Base-by-base conservation (phyloP, 2,329 filamentous ascomycete genomes). In the Escovopsis sp. region DNA sequence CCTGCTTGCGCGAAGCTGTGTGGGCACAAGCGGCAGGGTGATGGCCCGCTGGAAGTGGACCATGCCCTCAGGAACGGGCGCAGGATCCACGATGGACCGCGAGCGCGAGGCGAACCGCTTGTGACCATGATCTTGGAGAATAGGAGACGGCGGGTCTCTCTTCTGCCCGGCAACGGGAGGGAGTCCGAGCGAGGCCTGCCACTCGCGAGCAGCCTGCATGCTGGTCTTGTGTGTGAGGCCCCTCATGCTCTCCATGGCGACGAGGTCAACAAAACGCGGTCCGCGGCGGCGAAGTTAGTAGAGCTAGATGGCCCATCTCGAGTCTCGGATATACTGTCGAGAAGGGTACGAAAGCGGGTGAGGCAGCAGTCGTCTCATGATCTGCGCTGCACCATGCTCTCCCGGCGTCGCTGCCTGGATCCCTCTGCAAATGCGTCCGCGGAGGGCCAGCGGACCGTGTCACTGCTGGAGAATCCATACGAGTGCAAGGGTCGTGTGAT, bases 181-280 rank as follows among this genome's bases (percentile, higher is more conserved):
- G 36, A 62, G 51, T 48, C 63, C 61, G 39, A 60, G 59, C 12
- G 58, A 58, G 39, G 62, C 60, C 35, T 59, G 50, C 25, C 55
- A 55, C 37, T 58, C 57, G 33, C 61, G 55, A 15, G 67, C 67
- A 38, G 67, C 64, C 41, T 71, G 63, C 29, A 74, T 57, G 43
- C 69, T 73, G 47, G 68, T 72, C 43, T 66, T 67, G 55, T 75
- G 69, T 37, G 65, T 51, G 36, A 65, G 48, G 39, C 66, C 60
- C 45, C 56, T 58, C 56, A 63, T 63, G 50, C 55, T 57, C 50
- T 60, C 55, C 63, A 66, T 66, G 38, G 34, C 52, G 48, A 44
- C 36, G 42, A 42, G 20, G 30, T 11, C 20, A 12, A 36, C 12
- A 42, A 20, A 31, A 14, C 36, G 33, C 39, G 37, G 35, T 30